These are phyloP conservation scores for Lizanozyma gosingica DNA, from an alignment of 1,139 yeast species.

Conservation along the genomic window DNA sequence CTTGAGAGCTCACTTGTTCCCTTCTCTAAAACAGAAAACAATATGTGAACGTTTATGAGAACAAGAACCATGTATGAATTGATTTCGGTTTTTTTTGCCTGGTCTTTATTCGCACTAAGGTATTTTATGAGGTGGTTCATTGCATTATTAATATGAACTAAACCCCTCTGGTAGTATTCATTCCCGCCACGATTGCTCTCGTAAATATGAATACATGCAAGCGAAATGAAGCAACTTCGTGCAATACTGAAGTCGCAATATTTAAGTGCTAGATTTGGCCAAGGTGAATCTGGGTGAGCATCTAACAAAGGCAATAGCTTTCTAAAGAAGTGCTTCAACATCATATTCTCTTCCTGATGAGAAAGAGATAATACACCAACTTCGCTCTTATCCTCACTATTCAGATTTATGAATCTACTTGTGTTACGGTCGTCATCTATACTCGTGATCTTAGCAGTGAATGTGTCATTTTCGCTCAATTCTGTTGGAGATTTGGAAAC, in stretches of 20 bases:
- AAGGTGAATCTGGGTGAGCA: slow-evolving; percentile 49
- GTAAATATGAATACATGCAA: slow-evolving; percentile 45
- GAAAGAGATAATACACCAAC: slow-evolving; percentile 10
- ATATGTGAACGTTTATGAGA: slow-evolving; percentile 41
- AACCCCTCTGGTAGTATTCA: slow-evolving; percentile 40
- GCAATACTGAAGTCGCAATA: slow-evolving; percentile 50
- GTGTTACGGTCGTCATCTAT: not conserved
- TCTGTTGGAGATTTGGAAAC: slow-evolving; percentile 1
- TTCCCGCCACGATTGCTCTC: slow-evolving; percentile 39
- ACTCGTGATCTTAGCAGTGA: not conserved
- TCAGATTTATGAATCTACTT: slow-evolving; percentile 3
- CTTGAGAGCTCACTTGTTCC: slow-evolving; percentile 43
- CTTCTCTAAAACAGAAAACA: slow-evolving; percentile 43
- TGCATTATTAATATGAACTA: slow-evolving; percentile 42
- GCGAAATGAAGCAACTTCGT: slow-evolving; percentile 43
- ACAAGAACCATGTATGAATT: slow-evolving; percentile 43
- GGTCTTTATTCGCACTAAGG: slow-evolving; percentile 9
- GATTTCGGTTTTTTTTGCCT: slow-evolving; percentile 9
- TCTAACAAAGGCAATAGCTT: slow-evolving; percentile 42
- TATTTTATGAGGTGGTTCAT: slow-evolving; percentile 40
- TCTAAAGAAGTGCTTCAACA: slow-evolving; percentile 45
- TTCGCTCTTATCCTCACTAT: not conserved
- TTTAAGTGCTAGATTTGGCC: slow-evolving; percentile 48
- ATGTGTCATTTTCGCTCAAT: slow-evolving; percentile 6
- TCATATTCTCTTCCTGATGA: slow-evolving; percentile 39